These are phyloP conservation scores for Aschersonia sp. DNA, from an alignment of 2,329 filamentous ascomycete genomes.

Conservation along the genomic window DNA sequence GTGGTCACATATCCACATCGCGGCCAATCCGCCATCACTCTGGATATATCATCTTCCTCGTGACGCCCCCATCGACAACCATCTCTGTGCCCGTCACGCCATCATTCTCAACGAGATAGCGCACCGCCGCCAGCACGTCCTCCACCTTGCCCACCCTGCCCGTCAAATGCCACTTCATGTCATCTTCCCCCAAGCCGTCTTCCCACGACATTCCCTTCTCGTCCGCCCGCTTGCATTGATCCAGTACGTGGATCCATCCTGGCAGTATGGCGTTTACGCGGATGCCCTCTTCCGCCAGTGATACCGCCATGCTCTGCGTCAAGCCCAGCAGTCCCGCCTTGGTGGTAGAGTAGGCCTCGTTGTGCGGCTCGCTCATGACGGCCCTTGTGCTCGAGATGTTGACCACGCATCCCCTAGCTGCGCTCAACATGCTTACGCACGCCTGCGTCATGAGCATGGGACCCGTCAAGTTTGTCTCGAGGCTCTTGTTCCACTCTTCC, in stretches of 20 bases:
- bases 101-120: conserved; percentile 12
- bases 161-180: no score
- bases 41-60: conserved; percentile 16
- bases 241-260: conserved; percentile 34
- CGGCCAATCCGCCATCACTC: conserved; percentile 6
- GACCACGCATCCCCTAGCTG: conserved; percentile 18
- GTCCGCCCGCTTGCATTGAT: conserved; percentile 18
- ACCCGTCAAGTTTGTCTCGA: conserved; percentile 23
- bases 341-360: conserved; percentile 32
- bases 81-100: conserved; percentile 15
- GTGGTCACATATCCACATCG: no score
- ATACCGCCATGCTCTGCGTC: conserved; percentile 31
- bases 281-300: conserved; percentile 25
- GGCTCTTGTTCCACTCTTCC: conserved; percentile 20
- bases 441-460: conserved; percentile 15
- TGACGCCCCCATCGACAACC: conserved; percentile 15
- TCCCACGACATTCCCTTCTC: conserved; percentile 8
- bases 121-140: conserved; percentile 17
- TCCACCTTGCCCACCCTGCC: conserved; percentile 27
- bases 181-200: no score
- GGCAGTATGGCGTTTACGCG: conserved; percentile 33
- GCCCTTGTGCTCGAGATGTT: conserved; percentile 35
- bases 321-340: conserved; percentile 36
- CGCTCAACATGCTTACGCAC: conserved; percentile 12
- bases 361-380: conserved; percentile 30